A percentile compares a stretch with the other conserved stretches of the same genome.
These are phyloP conservation scores for Phytomonas sp. DNA, from an alignment of 208 protist genomes.

Conservation along the genomic window DNA sequence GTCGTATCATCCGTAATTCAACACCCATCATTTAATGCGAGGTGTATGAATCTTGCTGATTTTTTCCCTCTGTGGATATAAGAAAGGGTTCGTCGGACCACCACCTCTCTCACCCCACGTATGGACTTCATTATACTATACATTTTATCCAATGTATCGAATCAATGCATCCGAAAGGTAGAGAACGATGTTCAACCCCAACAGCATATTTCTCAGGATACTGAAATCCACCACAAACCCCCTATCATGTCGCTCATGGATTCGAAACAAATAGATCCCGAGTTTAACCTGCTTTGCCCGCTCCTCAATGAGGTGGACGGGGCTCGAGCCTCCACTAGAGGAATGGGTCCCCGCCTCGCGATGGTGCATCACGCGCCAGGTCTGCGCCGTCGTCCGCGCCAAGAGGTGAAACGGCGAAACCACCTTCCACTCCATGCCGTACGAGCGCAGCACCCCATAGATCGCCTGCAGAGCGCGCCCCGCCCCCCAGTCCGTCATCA, in stretches of 20 bases:
- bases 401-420: conserved; percentile 60
- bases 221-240: conserved; percentile 74
- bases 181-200: conserved; percentile 50
- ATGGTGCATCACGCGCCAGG: conserved; percentile 33
- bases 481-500: conserved; percentile 77
- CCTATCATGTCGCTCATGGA: conserved; percentile 74
- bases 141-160: conserved; percentile 21
- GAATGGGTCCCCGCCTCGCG: too few species aligned
- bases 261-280: conserved; percentile 68
- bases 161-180: conserved; percentile 44
- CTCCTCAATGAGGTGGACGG: neutral
- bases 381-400: conserved; percentile 41
- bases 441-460: conserved; percentile 52
- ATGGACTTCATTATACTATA: too few species aligned
- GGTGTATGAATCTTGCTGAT: too few species aligned
- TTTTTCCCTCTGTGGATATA: too few species aligned
- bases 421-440: conserved; percentile 84
- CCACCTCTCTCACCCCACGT: too few species aligned
- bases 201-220: conserved; percentile 45
- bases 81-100: neutral
- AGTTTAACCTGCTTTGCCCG: conserved; percentile 30
- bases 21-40: too few species aligned
- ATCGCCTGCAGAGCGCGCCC: conserved; percentile 34
- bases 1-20: too few species aligned
- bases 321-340: neutral